Percentiles rank a stretch among this genome's conserved stretches.
Conservation (phyloP, 2,329 filamentous ascomycete genomes). For the Periconia macrospinosa region DNA sequence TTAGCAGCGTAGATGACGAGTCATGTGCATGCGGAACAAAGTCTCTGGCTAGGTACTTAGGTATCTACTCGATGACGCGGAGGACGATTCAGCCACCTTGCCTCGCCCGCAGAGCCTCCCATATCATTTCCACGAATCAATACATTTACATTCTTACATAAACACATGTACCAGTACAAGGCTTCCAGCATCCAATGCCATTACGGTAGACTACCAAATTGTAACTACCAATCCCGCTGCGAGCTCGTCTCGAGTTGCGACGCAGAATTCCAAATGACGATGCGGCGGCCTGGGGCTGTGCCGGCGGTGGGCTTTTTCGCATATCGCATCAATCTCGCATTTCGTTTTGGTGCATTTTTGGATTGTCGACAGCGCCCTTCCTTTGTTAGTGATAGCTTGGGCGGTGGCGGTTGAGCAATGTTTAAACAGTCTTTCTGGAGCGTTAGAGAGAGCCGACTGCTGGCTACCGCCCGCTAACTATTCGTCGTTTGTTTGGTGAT, state of each 20-base stretch:
- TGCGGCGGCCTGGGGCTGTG: conserved; percentile 21
- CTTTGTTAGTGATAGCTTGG: neutral
- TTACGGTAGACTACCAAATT: too few relatives aligned
- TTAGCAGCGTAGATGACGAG: too few relatives aligned
- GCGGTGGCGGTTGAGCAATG: conserved; percentile 18
- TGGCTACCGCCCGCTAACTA: conserved; percentile 15
- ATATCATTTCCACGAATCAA: too few relatives aligned
- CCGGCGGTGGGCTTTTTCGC: neutral
- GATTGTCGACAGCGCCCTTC: neutral
- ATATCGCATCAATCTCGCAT: neutral
- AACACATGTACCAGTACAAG: neutral
- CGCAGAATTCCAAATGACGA: conserved; percentile 35
- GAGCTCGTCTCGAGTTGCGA: neutral
- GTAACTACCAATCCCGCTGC: neutral
- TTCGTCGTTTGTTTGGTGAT: conserved; percentile 15
- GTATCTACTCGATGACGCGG: too few relatives aligned
- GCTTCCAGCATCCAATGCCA: conserved; percentile 1
- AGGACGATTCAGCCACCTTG: too few relatives aligned
- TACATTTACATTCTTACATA: too few relatives aligned
- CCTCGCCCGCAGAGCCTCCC: too few relatives aligned
- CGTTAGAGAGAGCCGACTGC: too few relatives aligned
- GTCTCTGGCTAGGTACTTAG: too few relatives aligned
- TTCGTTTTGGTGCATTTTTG: conserved; percentile 3
- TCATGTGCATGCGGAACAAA: too few relatives aligned
- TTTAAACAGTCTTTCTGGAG: conserved; percentile 18